phyloP scores from a whole-genome alignment of 2,329 filamentous ascomycete species.

The Neurospora sp. region DNA sequence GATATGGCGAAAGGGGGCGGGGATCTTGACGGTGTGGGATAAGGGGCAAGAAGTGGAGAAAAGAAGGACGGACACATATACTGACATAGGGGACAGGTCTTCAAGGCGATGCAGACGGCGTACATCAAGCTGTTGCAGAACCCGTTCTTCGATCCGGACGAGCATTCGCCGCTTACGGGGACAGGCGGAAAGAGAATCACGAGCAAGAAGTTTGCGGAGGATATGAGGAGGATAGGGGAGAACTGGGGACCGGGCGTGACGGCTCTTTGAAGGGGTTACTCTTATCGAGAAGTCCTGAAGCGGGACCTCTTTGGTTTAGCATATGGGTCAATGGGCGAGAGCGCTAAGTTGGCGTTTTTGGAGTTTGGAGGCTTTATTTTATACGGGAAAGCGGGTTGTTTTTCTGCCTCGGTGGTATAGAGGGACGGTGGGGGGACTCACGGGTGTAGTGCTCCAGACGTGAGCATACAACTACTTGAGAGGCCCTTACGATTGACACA shows the following conservation, averaged over 20 bases:
- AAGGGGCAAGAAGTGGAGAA: not conserved
- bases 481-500: too few species aligned
- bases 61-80: conserved; percentile 2
- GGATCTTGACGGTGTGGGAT: not conserved
- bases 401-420: not conserved
- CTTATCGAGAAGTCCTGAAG: not conserved
- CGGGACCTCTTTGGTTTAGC: not conserved
- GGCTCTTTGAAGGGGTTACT: conserved; percentile 35
- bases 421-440: not conserved
- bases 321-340: not conserved
- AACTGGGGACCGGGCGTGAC: conserved; percentile 67
- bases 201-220: conserved; percentile 68
- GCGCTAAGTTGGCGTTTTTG: not conserved
- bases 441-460: not conserved
- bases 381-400: conserved; percentile 1
- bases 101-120: conserved; percentile 83
- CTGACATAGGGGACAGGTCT: conserved; percentile 37
- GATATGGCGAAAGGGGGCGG: not conserved
- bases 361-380: not conserved
- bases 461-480: not conserved
- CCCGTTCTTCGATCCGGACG: conserved; percentile 87
- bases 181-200: conserved; percentile 60
- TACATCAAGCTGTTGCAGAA: conserved; percentile 86
- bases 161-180: conserved; percentile 53
- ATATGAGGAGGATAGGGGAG: conserved; percentile 80